A percentile compares a stretch with the other conserved stretches of the same genome.
phyloP scores from a whole-genome alignment of 2,329 filamentous ascomycete genomes.

The Metarhizium album region DNA sequence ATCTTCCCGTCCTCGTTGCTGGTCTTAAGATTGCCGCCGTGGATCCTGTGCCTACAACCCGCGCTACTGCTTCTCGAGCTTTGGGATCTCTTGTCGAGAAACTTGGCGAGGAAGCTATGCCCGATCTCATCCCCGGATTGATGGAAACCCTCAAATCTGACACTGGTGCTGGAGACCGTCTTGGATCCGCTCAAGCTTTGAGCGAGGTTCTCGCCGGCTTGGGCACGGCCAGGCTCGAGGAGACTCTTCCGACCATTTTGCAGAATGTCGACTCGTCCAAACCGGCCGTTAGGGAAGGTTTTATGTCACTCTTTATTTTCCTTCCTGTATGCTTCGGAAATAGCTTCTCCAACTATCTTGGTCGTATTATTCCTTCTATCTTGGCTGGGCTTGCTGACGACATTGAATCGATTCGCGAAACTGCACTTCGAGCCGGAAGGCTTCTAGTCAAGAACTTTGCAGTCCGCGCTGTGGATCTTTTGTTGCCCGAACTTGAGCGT shows the following conservation, averaged over 20 bases:
- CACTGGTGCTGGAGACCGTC: slow-evolving; percentile 86
- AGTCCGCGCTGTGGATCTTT: slow-evolving; percentile 82
- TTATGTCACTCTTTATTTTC: slow-evolving; percentile 99
- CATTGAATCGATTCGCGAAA: slow-evolving; percentile 91
- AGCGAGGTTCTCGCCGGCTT: slow-evolving; percentile 92
- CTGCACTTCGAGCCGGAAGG: slow-evolving; percentile 85
- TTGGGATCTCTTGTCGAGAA: slow-evolving; percentile 97
- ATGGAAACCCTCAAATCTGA: slow-evolving; percentile 98
- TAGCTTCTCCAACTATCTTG: slow-evolving; percentile 92
- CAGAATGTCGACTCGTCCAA: slow-evolving; percentile 93
- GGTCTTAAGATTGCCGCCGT: slow-evolving; percentile 83
- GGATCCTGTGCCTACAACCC: slow-evolving; percentile 90
- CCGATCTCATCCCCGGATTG: slow-evolving; percentile 91
- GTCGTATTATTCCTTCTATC: slow-evolving; percentile 91
- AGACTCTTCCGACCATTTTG: slow-evolving; percentile 89
- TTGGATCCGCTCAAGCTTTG: slow-evolving; percentile 92
- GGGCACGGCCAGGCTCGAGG: slow-evolving; percentile 84
- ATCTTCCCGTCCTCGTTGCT: slow-evolving; percentile 84
- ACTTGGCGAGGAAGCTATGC: slow-evolving; percentile 89
- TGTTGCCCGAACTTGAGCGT: slow-evolving; percentile 89
- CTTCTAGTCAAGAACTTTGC: slow-evolving; percentile 98
- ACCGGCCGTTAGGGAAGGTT: slow-evolving; percentile 84
- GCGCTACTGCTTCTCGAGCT: slow-evolving; percentile 91
- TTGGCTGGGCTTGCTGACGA: slow-evolving; percentile 91
- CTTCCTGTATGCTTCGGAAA: slow-evolving; percentile 98